Evolutionary conservation across 225 moss, liverwort and hornwort species (phyloP), one percentile per base, ranked within the genome.

Genomic region (Anthoceros angustus): DNA sequence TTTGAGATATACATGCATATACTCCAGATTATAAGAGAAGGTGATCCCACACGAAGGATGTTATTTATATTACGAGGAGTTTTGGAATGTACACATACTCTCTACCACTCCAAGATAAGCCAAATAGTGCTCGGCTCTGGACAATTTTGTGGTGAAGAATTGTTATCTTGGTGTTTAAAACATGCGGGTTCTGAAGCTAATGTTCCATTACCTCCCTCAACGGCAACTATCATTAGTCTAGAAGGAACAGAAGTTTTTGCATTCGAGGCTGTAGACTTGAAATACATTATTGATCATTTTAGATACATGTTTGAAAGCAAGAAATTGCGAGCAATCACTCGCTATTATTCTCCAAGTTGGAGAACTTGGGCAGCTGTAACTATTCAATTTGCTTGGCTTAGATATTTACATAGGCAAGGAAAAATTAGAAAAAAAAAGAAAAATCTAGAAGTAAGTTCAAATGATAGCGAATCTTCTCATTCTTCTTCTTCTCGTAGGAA

Each of bases 291-390:
- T 7, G 80, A 84, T 18, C 84, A 84, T 38, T 87, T 82, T 62
- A 70, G 84, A 21, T 77, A 86, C 42, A 88, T 88, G 62, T 95
- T 90, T 66, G 88, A 83, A 60, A 86, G 77, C n/a, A 84, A 86
- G 42, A 86, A 80, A 41, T 83, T 90, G 41, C 70, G 75, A 64
- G 69, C 80, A n/a, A 72, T 77, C 0, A 70, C 79, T 41, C 70
- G 79, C 0, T 84, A 71, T 63, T 76, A 84, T 63, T 81, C 84
- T 26, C 72, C 70, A 0, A 81, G 78, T 43, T 81, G 81, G 84
- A 78, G 78, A n/a, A 81, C 67, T 10, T 84, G 81, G 84, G 81
- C 78, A 25, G 78, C 81, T 9, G 74, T 81, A 10, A 81, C 81
- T 0, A 81, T 84, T 26, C 81, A 78, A 67, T 40, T 79, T 18